Base-by-base conservation (phyloP, 495 filamentous ascomycete species). In the Polyplosphaeria fusca region DNA sequence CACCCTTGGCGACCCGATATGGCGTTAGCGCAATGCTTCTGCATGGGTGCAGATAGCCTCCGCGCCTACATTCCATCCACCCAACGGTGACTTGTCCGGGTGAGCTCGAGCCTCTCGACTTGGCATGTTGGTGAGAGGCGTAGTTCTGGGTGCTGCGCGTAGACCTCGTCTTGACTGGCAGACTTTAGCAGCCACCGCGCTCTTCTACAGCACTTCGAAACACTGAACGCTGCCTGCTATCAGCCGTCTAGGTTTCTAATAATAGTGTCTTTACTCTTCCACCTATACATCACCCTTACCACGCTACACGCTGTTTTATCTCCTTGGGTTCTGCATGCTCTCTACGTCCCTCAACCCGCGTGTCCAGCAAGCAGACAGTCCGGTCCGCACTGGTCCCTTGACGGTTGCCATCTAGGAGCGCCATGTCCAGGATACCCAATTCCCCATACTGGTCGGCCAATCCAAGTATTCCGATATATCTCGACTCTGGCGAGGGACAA, bases 381-480 rank as follows among this genome's bases (percentile, higher is more conserved):
- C 30, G 14, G 30, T 35, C 30, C 7, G 30, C 7, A 35, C 30
- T 35, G 30, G 30, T 35, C 30, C 7, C 14, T 14, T 35, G 30
- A 14, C 14, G 7, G n/a, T n/a, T n/a, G n/a, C n/a, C n/a, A n/a
- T n/a, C n/a, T n/a, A n/a, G n/a, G n/a, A n/a, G 7, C 14, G 14
- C 30, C 30, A 35, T 35, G 30, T 35, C 30, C 30, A 7, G 30
- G 30, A 7, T 42, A 11, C 39, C 39, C 5, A 7, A 5, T 7
- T 42, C 39, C 9, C 39, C 39, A 18, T n/a, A 20, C 11, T 42
- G 11, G 11, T 42, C 19, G 9, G 19, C 13, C 39, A 42, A 42
- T 18, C 13, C 52, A 37, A 25, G 38, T 13, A 55, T 55, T 39
- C 52, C 52, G 1, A 55, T 55, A 4, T 46, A 26, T n/a, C 52